Evolutionary conservation across 2,329 filamentous ascomycete genomes (phyloP).

Genomic region (Hypoxylon sp.): DNA sequence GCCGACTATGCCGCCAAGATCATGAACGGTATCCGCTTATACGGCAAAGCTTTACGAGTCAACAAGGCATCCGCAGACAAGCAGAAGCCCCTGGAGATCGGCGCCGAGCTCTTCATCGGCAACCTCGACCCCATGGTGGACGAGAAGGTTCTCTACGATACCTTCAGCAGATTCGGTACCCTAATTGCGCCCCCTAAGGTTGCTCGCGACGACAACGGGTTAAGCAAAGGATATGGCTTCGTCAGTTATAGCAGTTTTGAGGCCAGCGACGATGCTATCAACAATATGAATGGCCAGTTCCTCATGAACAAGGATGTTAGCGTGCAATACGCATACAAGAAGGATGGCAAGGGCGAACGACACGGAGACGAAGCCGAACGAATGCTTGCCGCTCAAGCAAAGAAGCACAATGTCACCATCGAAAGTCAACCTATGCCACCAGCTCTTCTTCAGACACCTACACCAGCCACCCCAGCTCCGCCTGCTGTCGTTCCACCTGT

Average conservation of each 20-base stretch:
- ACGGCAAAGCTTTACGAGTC: constrained; percentile 92
- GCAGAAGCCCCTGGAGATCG: constrained; percentile 90
- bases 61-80: constrained; percentile 95
- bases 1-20: constrained; percentile 96
- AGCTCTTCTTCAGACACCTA: constrained; percentile 66
- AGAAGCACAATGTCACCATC: constrained; percentile 90
- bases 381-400: constrained; percentile 88
- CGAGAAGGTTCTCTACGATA: constrained; percentile 95
- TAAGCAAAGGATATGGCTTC: constrained; percentile 96
- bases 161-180: constrained; percentile 88
- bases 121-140: constrained; percentile 95
- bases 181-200: constrained; percentile 88
- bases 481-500: constrained; percentile 38
- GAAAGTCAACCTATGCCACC: constrained; percentile 79
- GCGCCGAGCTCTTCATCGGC: constrained; percentile 95
- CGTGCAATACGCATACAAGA: constrained; percentile 99
- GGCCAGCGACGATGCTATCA: constrained; percentile 87
- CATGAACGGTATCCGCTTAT: constrained; percentile 94
- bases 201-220: constrained; percentile 85
- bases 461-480: constrained; percentile 41
- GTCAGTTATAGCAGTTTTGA: constrained; percentile 94
- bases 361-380: constrained; percentile 95
- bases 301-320: constrained; percentile 96
- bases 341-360: constrained; percentile 95
- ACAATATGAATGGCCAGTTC: constrained; percentile 95